Percentiles rank a stretch among this genome's conserved stretches.
phyloP scores from a whole-genome alignment of 257 asterid genomes.

The Primulina eburnea region DNA sequence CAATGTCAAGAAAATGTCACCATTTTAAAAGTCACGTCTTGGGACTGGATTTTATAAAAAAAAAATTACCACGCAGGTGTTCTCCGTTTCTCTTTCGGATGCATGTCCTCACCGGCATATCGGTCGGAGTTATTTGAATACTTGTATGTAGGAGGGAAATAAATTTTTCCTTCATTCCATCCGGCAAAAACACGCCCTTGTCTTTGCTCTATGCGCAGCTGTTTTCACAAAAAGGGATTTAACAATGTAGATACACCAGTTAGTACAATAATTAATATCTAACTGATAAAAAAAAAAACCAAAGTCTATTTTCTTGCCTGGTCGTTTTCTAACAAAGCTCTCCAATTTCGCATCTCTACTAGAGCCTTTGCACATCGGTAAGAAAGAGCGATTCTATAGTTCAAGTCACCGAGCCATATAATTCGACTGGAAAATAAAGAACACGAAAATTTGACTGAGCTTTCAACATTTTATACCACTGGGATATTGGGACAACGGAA shows the following conservation, averaged over 20 bases:
- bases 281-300: background rate
- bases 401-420: slow-evolving; percentile 97
- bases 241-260: background rate
- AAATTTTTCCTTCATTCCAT: slow-evolving; percentile 87
- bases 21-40: background rate
- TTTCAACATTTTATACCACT: background rate
- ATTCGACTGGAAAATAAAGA: slow-evolving; percentile 61
- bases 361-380: slow-evolving; percentile 91
- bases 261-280: background rate
- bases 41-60: background rate
- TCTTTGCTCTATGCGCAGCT: slow-evolving; percentile 83
- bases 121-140: slow-evolving; percentile 81
- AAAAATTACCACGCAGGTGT: slow-evolving; percentile 83
- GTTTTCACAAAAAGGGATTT: slow-evolving; percentile 25
- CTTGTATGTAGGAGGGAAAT: slow-evolving; percentile 90
- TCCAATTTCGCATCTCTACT: slow-evolving; percentile 97
- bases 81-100: slow-evolving; percentile 81
- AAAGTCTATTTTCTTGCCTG: slow-evolving; percentile 50
- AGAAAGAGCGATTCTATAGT: slow-evolving; percentile 83
- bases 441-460: slow-evolving; percentile 13
- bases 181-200: slow-evolving; percentile 76
- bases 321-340: slow-evolving; percentile 86
- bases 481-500: background rate
- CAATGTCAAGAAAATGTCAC: background rate
- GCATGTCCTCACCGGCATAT: slow-evolving; percentile 78